phyloP scores from a whole-genome alignment of 164 flowering plant genomes.

The Nelumbo lutea region DNA sequence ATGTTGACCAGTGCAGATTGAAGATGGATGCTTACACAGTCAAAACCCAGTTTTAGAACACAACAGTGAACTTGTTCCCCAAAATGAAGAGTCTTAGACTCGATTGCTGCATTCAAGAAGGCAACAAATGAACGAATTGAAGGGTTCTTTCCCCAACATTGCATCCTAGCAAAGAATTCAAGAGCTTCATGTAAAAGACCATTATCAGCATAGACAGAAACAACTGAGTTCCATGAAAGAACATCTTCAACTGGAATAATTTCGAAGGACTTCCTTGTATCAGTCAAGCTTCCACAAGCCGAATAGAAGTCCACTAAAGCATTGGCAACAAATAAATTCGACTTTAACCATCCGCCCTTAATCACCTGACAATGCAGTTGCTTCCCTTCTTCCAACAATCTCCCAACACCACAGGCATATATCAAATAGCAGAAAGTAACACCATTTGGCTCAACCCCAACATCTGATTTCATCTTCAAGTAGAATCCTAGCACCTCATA shows the following conservation, averaged over 20 bases:
- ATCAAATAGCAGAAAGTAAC: slow-evolving; percentile 58
- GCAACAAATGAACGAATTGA: slow-evolving; percentile 52
- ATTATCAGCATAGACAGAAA: slow-evolving; percentile 40
- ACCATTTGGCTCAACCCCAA: slow-evolving; percentile 40
- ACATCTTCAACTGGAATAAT: slow-evolving; percentile 43
- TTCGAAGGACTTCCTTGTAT: slow-evolving; percentile 42
- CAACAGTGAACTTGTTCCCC: slow-evolving; percentile 59
- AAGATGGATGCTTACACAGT: slow-evolving; percentile 34
- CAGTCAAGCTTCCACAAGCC: slow-evolving; percentile 41
- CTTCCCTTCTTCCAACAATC: slow-evolving; percentile 43
- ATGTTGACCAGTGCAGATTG: slow-evolving; percentile 69
- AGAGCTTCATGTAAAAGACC: slow-evolving; percentile 42
- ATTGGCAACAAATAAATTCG: slow-evolving; percentile 56
- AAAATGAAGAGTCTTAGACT: slow-evolving; percentile 25
- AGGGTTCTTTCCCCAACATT: slow-evolving; percentile 56
- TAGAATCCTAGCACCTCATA: slow-evolving; percentile 31
- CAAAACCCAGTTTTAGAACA: slow-evolving; percentile 51
- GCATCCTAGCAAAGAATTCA: slow-evolving; percentile 45
- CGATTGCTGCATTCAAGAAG: slow-evolving; percentile 45
- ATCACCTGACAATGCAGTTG: slow-evolving; percentile 53
- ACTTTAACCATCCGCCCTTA: slow-evolving; percentile 42
- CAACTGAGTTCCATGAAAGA: slow-evolving; percentile 75
- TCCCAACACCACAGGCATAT: slow-evolving; percentile 39
- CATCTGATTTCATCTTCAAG: slow-evolving; percentile 32
- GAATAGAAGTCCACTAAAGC: slow-evolving; percentile 74